These are phyloP conservation scores for Pseudogymnoascus sp. DNA, from an alignment of 2,329 filamentous ascomycete genomes.

Conservation along the genomic window DNA sequence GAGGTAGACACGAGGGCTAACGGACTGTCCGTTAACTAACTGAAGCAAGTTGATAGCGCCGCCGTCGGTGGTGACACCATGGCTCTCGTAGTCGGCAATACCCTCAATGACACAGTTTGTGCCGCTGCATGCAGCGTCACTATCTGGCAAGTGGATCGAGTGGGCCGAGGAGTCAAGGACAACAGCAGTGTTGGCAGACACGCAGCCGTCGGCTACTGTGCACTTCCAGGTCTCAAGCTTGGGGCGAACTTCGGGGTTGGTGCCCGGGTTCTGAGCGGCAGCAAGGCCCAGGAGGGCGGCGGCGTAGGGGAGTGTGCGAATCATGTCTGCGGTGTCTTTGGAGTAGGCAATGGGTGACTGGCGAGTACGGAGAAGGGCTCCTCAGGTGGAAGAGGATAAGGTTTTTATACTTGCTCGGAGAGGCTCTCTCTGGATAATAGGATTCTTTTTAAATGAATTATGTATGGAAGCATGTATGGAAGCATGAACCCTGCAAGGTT, in stretches of 20 bases:
- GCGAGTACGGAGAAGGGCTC: not conserved
- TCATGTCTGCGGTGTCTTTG: slow-evolving; percentile 3
- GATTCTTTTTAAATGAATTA: not conserved
- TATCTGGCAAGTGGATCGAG: slow-evolving; percentile 37
- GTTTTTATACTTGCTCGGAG: not conserved
- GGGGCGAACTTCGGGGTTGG: slow-evolving; percentile 41
- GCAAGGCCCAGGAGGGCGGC: slow-evolving; percentile 19
- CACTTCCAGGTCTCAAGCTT: slow-evolving; percentile 45
- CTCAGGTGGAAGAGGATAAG: not conserved
- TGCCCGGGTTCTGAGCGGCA: slow-evolving; percentile 33
- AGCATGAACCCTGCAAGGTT: not conserved
- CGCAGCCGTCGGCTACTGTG: slow-evolving; percentile 43
- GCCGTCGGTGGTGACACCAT: slow-evolving; percentile 35
- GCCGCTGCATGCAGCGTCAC: slow-evolving; percentile 41
- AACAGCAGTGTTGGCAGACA: slow-evolving; percentile 38
- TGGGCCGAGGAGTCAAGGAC: slow-evolving; percentile 45
- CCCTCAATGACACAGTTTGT: slow-evolving; percentile 48
- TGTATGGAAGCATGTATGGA: slow-evolving; percentile 2
- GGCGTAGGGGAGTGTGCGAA: not conserved
- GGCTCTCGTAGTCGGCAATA: slow-evolving; percentile 39
- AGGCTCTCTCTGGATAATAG: not conserved
- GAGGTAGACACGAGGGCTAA: slow-evolving; percentile 39
- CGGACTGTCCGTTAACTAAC: slow-evolving; percentile 19
- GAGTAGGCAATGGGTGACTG: not conserved
- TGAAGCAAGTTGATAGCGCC: slow-evolving; percentile 31